Percentiles rank a stretch among this genome's conserved stretches.
phyloP scores from a whole-genome alignment of 805 yeast species.

The Huiozyma sinensis region DNA sequence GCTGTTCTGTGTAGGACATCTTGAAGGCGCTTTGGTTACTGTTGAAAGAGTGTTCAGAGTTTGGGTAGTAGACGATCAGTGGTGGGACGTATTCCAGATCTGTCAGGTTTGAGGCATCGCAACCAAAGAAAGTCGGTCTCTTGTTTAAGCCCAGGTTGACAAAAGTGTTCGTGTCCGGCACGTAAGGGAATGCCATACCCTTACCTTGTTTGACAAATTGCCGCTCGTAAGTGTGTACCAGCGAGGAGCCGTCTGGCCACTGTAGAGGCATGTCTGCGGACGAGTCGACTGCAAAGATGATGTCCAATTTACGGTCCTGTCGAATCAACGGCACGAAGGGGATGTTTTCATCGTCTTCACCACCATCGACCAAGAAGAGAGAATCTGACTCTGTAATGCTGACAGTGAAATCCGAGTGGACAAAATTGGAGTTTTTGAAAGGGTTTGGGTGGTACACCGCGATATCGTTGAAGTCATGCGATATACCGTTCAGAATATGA shows the following conservation, averaged over 20 bases:
- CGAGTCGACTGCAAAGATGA: slow-evolving; percentile 56
- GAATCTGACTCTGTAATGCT: slow-evolving; percentile 33
- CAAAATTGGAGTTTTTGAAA: slow-evolving; percentile 36
- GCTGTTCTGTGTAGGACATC: slow-evolving; percentile 48
- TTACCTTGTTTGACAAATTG: slow-evolving; percentile 46
- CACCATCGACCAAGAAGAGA: slow-evolving; percentile 58
- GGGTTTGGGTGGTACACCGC: slow-evolving; percentile 72
- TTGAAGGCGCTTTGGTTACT: slow-evolving; percentile 70
- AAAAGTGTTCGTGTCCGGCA: slow-evolving; percentile 61
- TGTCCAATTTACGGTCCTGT: slow-evolving; percentile 48
- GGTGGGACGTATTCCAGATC: slow-evolving; percentile 51
- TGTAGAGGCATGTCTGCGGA: slow-evolving; percentile 48
- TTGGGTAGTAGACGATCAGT: slow-evolving; percentile 63
- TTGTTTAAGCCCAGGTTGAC: slow-evolving; percentile 49
- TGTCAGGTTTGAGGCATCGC: slow-evolving; percentile 56
- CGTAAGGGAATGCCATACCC: slow-evolving; percentile 65
- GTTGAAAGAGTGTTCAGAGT: slow-evolving; percentile 50
- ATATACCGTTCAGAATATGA: slow-evolving; percentile 36
- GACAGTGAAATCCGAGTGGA: slow-evolving; percentile 24
- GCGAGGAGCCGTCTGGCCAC: slow-evolving; percentile 64
- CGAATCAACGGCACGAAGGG: slow-evolving; percentile 58
- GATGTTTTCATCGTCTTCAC: slow-evolving; percentile 54
- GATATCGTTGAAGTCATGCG: slow-evolving; percentile 48
- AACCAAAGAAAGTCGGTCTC: slow-evolving; percentile 75
- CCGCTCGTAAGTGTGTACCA: slow-evolving; percentile 46